phyloP scores from a whole-genome alignment of 331 rosid species.

The Dryas integrifolia region DNA sequence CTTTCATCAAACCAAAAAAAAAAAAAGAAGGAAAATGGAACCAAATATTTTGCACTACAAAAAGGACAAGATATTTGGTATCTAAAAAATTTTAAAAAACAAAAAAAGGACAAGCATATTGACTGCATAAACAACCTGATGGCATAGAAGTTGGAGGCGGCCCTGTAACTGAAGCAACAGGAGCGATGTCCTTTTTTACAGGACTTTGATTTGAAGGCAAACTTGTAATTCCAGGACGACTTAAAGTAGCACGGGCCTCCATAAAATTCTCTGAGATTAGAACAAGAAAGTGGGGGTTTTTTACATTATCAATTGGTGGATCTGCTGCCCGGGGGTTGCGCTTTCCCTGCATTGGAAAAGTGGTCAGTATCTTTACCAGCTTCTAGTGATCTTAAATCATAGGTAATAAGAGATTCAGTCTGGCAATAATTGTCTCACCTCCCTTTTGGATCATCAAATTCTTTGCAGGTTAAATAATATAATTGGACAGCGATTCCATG shows the following conservation, averaged over 20 bases:
- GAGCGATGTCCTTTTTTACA: constrained; percentile 72
- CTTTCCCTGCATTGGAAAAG: constrained; percentile 67
- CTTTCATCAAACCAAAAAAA: background rate
- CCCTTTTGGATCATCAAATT: background rate
- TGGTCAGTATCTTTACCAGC: constrained; percentile 25
- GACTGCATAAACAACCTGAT: constrained; percentile 52
- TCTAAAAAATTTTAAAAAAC: background rate
- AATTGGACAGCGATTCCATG: background rate
- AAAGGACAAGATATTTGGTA: background rate
- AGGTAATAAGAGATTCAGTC: constrained; percentile 2
- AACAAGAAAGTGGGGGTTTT: constrained; percentile 62
- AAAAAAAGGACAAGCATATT: constrained; percentile 9
- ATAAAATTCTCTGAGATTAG: constrained; percentile 79
- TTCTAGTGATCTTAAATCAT: constrained; percentile 4
- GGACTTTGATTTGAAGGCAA: constrained; percentile 76
- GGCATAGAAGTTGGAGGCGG: constrained; percentile 70
- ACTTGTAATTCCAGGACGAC: constrained; percentile 70
- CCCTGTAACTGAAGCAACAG: constrained; percentile 69
- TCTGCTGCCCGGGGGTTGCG: constrained; percentile 61
- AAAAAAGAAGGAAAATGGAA: background rate
- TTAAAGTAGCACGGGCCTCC: constrained; percentile 77
- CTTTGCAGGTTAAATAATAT: background rate
- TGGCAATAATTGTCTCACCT: background rate
- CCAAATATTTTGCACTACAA: constrained; percentile 11
- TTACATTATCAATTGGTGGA: constrained; percentile 60